Conservation (phyloP, 139 green algal species). For the Chlamydomonas schloesseri region DNA sequence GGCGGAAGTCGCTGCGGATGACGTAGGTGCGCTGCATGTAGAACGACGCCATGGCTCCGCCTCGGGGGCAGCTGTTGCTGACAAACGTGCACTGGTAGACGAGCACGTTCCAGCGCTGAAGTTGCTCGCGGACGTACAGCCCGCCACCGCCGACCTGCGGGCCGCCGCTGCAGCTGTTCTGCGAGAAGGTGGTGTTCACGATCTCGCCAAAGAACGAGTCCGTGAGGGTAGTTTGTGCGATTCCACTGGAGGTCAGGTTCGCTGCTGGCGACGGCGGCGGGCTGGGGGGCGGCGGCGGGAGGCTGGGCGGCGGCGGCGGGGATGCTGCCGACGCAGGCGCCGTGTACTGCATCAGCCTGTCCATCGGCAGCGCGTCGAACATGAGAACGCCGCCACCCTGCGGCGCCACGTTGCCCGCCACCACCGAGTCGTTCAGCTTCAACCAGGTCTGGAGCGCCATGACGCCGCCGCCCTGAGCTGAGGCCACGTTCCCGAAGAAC, state of each 20-base stretch:
- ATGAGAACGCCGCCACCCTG: background rate
- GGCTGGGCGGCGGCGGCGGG: background rate
- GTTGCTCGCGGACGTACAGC: background rate
- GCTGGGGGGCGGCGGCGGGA: background rate
- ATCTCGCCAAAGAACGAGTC: background rate
- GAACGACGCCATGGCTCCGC: background rate
- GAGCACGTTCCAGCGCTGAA: background rate
- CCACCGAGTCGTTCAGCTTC: background rate
- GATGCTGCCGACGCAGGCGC: background rate
- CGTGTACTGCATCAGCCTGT: background rate
- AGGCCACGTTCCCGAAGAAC: background rate
- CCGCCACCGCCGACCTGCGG: background rate
- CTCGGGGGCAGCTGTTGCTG: background rate
- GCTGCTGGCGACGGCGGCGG: background rate
- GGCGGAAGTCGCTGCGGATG: background rate
- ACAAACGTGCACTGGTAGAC: background rate
- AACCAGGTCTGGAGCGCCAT: background rate
- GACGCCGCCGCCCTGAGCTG: background rate
- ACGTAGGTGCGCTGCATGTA: background rate
- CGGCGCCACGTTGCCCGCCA: background rate
- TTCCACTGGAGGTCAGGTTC: too few relatives aligned
- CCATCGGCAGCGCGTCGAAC: background rate
- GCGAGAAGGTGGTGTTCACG: background rate
- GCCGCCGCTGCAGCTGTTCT: background rate
- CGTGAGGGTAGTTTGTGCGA: background rate